Conservation (phyloP, 2,329 filamentous ascomycete species). For the Diaporthe sp. region DNA sequence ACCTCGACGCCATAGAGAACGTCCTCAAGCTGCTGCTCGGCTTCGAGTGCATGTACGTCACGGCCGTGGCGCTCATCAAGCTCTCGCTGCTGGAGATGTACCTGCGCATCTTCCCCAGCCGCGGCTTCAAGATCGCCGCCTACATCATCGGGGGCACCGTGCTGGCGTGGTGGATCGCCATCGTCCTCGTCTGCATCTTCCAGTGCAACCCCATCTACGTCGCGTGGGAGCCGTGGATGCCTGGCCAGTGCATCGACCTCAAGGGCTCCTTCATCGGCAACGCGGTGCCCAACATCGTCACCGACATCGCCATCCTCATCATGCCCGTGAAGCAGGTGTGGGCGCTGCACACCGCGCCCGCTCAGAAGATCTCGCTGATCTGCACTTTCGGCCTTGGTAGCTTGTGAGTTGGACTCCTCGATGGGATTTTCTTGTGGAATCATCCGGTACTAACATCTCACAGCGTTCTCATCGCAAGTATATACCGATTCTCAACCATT, state of each 20-base stretch:
- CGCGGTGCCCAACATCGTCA: conserved; percentile 56
- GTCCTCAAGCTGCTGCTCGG: conserved; percentile 40
- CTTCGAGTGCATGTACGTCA: conserved; percentile 40
- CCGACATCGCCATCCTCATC: conserved; percentile 52
- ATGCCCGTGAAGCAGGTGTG: conserved; percentile 42
- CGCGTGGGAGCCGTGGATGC: conserved; percentile 49
- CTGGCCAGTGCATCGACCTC: conserved; percentile 54
- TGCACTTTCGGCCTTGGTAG: conserved; percentile 44
- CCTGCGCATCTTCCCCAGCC: conserved; percentile 45
- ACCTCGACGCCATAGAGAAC: conserved; percentile 39
- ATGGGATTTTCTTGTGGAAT: neutral
- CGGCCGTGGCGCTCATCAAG: conserved; percentile 41
- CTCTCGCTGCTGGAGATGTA: conserved; percentile 45
- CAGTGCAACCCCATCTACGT: conserved; percentile 56
- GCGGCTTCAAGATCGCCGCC: conserved; percentile 40
- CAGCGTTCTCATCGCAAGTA: conserved; percentile 47
- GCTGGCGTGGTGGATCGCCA: conserved; percentile 43
- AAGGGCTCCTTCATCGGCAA: conserved; percentile 57
- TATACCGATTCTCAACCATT: conserved; percentile 46
- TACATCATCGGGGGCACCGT: conserved; percentile 38
- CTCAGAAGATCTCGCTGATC: conserved; percentile 34
- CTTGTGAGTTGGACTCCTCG: conserved; percentile 46
- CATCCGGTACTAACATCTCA: neutral
- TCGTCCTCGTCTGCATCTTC: conserved; percentile 45
- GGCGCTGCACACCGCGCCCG: conserved; percentile 36